These are phyloP conservation scores for Neonothopanus nambi DNA, from an alignment of 1,284 basidiomycete species.

Conservation along the genomic window DNA sequence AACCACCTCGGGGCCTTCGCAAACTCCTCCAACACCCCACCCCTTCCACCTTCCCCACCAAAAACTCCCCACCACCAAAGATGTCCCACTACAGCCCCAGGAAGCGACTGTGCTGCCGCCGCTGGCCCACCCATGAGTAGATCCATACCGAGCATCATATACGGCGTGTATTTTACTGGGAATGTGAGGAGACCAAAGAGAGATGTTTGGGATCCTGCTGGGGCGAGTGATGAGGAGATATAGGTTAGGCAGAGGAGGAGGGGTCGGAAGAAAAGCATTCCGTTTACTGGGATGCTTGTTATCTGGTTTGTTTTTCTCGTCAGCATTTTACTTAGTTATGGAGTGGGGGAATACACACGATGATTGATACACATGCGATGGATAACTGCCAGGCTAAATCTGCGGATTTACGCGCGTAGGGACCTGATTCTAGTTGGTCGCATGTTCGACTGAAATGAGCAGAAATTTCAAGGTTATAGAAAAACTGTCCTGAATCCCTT, in stretches of 20 bases:
- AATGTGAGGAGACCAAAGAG: constrained; percentile 74
- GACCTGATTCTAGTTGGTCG: constrained; percentile 62
- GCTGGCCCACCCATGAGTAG: constrained; percentile 62
- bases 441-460: constrained; percentile 71
- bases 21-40: neutral
- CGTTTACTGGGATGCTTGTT: constrained; percentile 47
- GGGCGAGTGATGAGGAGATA: constrained; percentile 48
- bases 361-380: constrained; percentile 53
- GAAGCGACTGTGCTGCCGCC: constrained; percentile 57
- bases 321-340: constrained; percentile 33
- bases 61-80: constrained; percentile 76
- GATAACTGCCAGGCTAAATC: constrained; percentile 78
- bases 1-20: constrained; percentile 15
- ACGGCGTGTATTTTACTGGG: constrained; percentile 75
- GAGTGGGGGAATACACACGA: constrained; percentile 46
- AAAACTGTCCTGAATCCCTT: no score
- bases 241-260: constrained; percentile 59
- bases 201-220: constrained; percentile 64
- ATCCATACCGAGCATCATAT: constrained; percentile 73
- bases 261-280: constrained; percentile 62
- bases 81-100: constrained; percentile 77
- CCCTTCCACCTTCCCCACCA: constrained; percentile 34
- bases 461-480: no score
- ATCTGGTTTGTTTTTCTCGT: constrained; percentile 35
- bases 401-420: constrained; percentile 59